phyloP scores from a whole-genome alignment of 225 moss, liverwort and hornwort species.

The Pseudoscleropodium purum region DNA sequence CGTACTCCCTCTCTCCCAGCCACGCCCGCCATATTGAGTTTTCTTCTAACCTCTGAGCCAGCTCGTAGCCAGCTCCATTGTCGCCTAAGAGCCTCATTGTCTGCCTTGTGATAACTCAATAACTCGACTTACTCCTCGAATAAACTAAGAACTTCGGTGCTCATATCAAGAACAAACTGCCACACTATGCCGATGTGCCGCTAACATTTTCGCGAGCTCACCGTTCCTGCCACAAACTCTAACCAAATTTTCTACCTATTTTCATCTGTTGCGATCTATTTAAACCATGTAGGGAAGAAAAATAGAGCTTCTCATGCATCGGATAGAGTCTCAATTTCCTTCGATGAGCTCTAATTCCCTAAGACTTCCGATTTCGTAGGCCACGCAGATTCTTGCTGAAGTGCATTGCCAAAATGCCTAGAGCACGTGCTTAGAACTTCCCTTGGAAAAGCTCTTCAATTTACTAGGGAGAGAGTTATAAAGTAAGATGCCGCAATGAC shows the following conservation, averaged over 20 bases:
- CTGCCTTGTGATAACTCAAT: background rate
- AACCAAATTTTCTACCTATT: background rate
- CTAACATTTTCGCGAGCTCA: background rate
- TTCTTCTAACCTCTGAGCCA: constrained; percentile 66
- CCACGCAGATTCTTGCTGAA: background rate
- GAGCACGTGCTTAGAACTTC: background rate
- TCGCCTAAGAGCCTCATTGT: constrained; percentile 55
- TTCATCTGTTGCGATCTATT: background rate
- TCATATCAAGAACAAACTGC: background rate
- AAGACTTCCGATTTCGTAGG: background rate
- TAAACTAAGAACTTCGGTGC: background rate
- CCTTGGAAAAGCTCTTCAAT: background rate
- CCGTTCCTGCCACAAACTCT: background rate
- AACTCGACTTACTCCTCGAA: background rate
- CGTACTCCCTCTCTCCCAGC: constrained; percentile 60
- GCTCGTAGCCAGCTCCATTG: constrained; percentile 70
- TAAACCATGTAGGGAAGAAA: background rate
- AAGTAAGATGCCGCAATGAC: background rate
- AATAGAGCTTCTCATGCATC: background rate
- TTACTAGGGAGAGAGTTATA: background rate
- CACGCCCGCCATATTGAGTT: constrained; percentile 55
- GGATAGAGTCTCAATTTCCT: background rate
- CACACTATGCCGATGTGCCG: background rate
- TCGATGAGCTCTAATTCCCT: background rate
- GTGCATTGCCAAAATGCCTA: background rate